Evolutionary conservation across 164 flowering plant genomes (phyloP).

Genomic region (Cinnamomum chago): DNA sequence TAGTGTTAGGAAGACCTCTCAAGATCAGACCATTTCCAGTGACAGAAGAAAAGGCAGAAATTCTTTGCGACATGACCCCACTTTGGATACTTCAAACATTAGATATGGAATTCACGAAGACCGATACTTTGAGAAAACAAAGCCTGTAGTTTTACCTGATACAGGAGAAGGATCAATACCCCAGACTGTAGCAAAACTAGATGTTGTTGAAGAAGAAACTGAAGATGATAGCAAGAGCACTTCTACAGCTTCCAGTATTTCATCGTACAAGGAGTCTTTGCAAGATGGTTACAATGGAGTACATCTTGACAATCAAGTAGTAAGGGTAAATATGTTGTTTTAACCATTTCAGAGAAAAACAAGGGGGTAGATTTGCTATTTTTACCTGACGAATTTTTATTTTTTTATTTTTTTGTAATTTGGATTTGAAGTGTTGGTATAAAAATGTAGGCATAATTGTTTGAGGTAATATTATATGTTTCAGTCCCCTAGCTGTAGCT

Average conservation of each 20-base stretch:
- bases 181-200: conserved; percentile 34
- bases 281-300: conserved; percentile 14
- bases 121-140: conserved; percentile 27
- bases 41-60: conserved; percentile 33
- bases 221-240: conserved; percentile 44
- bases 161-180: conserved; percentile 21
- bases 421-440: not conserved
- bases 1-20: conserved; percentile 7
- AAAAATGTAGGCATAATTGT: not conserved
- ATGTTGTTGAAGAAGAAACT: conserved; percentile 60
- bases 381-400: not conserved
- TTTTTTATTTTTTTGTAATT: not conserved
- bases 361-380: too few relatives aligned
- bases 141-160: conserved; percentile 17
- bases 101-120: conserved; percentile 29
- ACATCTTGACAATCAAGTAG: conserved; percentile 18
- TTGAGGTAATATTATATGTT: not conserved
- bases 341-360: too few relatives aligned
- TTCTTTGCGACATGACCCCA: conserved; percentile 25
- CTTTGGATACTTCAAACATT: conserved; percentile 24
- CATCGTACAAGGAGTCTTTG: conserved; percentile 24
- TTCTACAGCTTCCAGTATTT: conserved; percentile 37
- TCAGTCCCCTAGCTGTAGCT: not conserved
- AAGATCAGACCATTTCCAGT: not conserved
- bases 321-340: conserved; percentile 9